Conservation (phyloP, 352 stramenopile species). For the Phytophthora crassamura region DNA sequence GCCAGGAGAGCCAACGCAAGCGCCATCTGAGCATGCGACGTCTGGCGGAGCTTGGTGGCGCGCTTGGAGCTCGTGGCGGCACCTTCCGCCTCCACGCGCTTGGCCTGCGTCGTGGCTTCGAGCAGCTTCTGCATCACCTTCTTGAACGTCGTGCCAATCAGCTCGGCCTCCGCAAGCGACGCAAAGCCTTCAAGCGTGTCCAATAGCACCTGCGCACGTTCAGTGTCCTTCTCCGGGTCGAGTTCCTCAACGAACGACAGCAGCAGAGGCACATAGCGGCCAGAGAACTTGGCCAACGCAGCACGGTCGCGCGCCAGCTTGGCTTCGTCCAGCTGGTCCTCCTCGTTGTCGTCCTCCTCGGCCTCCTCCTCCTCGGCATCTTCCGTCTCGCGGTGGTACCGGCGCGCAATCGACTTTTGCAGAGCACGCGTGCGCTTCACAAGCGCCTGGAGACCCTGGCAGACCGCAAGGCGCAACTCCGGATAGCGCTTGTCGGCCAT, state of each 20-base stretch:
- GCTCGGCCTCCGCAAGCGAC: constrained; percentile 65
- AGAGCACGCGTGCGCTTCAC: constrained; percentile 76
- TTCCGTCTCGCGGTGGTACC: constrained; percentile 56
- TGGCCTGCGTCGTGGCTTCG: constrained; percentile 81
- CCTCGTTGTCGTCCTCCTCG: constrained; percentile 51
- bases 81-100: constrained; percentile 59
- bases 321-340: constrained; percentile 74
- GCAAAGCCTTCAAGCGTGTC: constrained; percentile 88
- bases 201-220: constrained; percentile 72
- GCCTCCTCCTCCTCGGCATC: constrained; percentile 48
- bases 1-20: constrained; percentile 78
- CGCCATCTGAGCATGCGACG: constrained; percentile 78
- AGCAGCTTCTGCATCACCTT: constrained; percentile 92
- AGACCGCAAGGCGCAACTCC: constrained; percentile 84
- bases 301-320: constrained; percentile 78
- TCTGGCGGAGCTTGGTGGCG: constrained; percentile 62
- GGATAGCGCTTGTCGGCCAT: constrained; percentile 90
- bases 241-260: constrained; percentile 87
- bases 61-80: constrained; percentile 49
- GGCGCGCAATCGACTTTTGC: constrained; percentile 40
- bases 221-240: constrained; percentile 77
- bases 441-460: constrained; percentile 82
- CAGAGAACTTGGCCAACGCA: constrained; percentile 79
- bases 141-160: constrained; percentile 82
- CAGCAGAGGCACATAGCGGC: constrained; percentile 85